phyloP scores from a whole-genome alignment of 169 alveolate genomes.

The Cystoisospora suis region DNA sequence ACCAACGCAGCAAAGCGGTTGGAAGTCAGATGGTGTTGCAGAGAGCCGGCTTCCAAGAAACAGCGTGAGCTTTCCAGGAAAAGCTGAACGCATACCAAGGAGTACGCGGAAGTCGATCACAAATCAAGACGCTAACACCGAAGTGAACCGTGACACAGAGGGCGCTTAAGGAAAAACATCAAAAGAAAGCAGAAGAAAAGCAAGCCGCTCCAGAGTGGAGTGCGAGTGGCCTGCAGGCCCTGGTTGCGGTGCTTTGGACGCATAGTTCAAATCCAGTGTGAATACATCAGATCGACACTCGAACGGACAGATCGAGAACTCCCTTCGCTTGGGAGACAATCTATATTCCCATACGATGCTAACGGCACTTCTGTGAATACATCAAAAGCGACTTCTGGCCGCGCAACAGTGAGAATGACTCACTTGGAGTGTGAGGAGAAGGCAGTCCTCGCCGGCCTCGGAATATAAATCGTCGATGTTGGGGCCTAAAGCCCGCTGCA shows the following conservation, averaged over 20 bases:
- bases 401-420: not conserved
- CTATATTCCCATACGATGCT: too few relatives aligned
- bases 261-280: too few relatives aligned
- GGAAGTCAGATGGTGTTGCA: constrained; percentile 46
- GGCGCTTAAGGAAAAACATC: not conserved
- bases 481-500: constrained; percentile 13
- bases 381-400: too few relatives aligned
- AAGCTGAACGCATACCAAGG: constrained; percentile 36
- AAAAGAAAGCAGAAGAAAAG: not conserved
- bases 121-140: not conserved
- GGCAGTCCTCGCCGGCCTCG: constrained; percentile 41
- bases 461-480: not conserved
- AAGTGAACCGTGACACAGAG: not conserved
- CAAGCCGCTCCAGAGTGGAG: not conserved
- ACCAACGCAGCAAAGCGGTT: constrained; percentile 63
- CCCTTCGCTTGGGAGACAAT: too few relatives aligned
- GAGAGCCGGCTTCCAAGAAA: constrained; percentile 48
- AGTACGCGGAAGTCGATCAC: not conserved
- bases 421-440: constrained; percentile 46
- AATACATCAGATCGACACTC: too few relatives aligned
- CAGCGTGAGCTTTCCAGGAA: constrained; percentile 46
- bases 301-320: too few relatives aligned
- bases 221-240: too few relatives aligned
- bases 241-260: too few relatives aligned
- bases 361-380: too few relatives aligned